These are phyloP conservation scores for Candida ortonii DNA, from an alignment of 805 yeast genomes.

Conservation along the genomic window DNA sequence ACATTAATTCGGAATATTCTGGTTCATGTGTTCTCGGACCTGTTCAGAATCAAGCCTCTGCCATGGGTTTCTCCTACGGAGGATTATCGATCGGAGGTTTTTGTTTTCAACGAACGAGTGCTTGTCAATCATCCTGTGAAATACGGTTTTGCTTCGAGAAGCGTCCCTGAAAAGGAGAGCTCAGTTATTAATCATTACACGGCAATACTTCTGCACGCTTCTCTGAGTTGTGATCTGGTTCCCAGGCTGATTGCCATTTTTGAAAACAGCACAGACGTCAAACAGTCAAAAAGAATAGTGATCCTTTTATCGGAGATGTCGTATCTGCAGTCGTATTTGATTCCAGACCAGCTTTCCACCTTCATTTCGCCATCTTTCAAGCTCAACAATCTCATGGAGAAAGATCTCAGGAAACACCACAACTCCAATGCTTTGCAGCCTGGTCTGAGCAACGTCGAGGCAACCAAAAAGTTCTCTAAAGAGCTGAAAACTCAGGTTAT, in stretches of 20 bases:
- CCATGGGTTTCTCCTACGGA: slow-evolving; percentile 42
- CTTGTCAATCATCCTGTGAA: slow-evolving; percentile 14
- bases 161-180: slow-evolving; percentile 39
- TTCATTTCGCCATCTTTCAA: slow-evolving; percentile 25
- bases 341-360: slow-evolving; percentile 47
- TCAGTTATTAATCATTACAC: slow-evolving; percentile 58
- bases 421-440: slow-evolving; percentile 3
- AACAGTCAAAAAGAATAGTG: slow-evolving; percentile 56
- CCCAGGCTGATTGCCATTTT: slow-evolving; percentile 43
- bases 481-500: slow-evolving; percentile 22
- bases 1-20: slow-evolving; percentile 56
- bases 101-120: slow-evolving; percentile 24
- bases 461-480: slow-evolving; percentile 21
- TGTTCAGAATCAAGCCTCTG: slow-evolving; percentile 56
- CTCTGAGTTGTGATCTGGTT: slow-evolving; percentile 56
- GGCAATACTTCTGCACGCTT: slow-evolving; percentile 54
- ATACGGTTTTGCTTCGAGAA: slow-evolving; percentile 15
- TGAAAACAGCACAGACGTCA: slow-evolving; percentile 38
- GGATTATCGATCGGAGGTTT: slow-evolving; percentile 11
- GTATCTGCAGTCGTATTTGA: slow-evolving; percentile 47
- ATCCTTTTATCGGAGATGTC: slow-evolving; percentile 61
- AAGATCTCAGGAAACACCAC: slow-evolving; percentile 28
- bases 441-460: slow-evolving; percentile 14
- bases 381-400: slow-evolving; percentile 29
- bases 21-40: slow-evolving; percentile 68